Evolutionary conservation across 768 basidiomycete species (phyloP).

Genomic region (Nidularia pulvinata): DNA sequence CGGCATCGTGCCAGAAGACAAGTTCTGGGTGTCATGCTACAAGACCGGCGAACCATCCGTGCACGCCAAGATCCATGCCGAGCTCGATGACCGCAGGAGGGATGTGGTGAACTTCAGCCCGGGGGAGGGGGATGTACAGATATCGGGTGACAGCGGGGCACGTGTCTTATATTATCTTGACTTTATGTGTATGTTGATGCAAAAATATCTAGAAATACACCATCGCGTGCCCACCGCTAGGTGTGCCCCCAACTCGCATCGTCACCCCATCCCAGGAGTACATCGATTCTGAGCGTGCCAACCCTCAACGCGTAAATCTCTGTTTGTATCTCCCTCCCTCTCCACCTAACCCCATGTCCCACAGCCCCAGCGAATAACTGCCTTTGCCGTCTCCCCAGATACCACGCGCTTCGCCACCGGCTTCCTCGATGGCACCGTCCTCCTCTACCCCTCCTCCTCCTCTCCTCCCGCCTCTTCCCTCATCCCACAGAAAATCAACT

Average conservation of each 20-base stretch:
- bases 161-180: constrained; percentile 11
- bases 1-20: constrained; percentile 54
- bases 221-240: constrained; percentile 46
- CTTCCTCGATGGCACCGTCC: constrained; percentile 58
- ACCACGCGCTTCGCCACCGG: constrained; percentile 58
- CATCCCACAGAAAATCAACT: constrained; percentile 15
- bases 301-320: constrained; percentile 34
- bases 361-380: constrained; percentile 56
- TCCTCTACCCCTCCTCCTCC: constrained; percentile 39
- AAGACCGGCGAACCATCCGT: constrained; percentile 47
- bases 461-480: constrained; percentile 10
- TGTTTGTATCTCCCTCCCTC: background rate
- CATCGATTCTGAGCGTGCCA: constrained; percentile 40
- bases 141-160: constrained; percentile 25
- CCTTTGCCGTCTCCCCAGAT: constrained; percentile 64
- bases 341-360: background rate
- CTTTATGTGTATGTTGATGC: background rate
- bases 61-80: constrained; percentile 61
- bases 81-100: constrained; percentile 52
- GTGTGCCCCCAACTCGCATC: constrained; percentile 46
- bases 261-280: constrained; percentile 52
- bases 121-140: constrained; percentile 45
- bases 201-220: constrained; percentile 26
- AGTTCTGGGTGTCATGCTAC: constrained; percentile 80
- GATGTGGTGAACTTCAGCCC: constrained; percentile 43